Evolutionary conservation across 805 yeast genomes (phyloP), one percentile per base, ranked within the genome.

Genomic region (Clavispora santaluciae): DNA sequence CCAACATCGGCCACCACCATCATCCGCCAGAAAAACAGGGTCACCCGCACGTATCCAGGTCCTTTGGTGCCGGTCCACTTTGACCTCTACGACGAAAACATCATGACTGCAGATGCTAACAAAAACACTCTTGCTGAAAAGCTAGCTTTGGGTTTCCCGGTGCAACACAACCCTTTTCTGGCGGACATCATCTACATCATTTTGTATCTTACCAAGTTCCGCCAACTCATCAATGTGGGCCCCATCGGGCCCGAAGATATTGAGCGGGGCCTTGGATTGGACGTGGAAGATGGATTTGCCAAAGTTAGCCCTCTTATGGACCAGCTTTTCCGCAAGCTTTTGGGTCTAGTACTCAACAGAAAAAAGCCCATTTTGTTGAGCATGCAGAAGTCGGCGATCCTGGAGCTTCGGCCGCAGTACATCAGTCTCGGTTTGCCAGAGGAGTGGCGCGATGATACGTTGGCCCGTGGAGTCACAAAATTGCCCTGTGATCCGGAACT

Each of bases 81-180:
- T 42, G 65, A 61, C 33, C 47, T 60, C 9, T 68, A 69, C 41
- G 73, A 69, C 42, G 72, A 66, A 12, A 64, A 63, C 46, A 36
- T 59, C 9, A 40, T 66, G 30, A 39, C 41, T 5, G 48, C 50
- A 6, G 31, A 50, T 5, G 46, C 46, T 17, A 48, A 53, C 39
- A 46, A 46, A n/a, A 45, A 48, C 13, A 51, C 55, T 1, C 41
- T 51, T 3, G 23, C 48, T 3, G 66, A 65, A 37, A 40, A 40
- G 15, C 35, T 69, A 13, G 72, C 72, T 0, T 51, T 68, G 7
- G 73, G 73, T 1, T 67, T 44, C 38, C 64, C 61, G 2, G 36
- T 35, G 10, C 52, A 55, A 7, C 45, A 49, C 13, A 44, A 59
- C 8, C 59, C 59, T 1, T 57, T 54, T 38, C 38, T 36, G 33